Percentiles rank a stretch among this genome's conserved stretches.
These are phyloP conservation scores for Dryadomyces quercus-mongolicae DNA, from an alignment of 2,329 filamentous ascomycete genomes.

Conservation along the genomic window DNA sequence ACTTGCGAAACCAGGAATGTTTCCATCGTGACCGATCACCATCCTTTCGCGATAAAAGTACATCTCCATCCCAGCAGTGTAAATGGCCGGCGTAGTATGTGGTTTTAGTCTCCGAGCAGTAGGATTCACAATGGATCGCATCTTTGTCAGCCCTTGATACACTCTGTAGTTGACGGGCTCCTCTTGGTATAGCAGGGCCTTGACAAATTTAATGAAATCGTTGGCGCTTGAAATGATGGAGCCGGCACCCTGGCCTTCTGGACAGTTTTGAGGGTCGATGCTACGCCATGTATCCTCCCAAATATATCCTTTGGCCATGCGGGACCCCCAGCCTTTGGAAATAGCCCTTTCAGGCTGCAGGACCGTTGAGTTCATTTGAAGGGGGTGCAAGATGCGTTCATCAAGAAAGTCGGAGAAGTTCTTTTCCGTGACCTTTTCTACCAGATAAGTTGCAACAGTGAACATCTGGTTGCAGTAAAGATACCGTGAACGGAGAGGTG, in stretches of 20 bases:
- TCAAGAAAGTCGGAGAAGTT: neutral
- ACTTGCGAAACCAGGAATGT: neutral
- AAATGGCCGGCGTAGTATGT: neutral
- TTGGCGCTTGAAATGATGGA: neutral
- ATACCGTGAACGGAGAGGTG: neutral
- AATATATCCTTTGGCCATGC: neutral
- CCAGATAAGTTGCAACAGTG: neutral
- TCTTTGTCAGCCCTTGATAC: neutral
- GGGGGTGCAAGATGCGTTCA: neutral
- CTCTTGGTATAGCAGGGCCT: neutral
- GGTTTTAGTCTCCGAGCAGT: neutral
- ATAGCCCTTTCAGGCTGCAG: neutral
- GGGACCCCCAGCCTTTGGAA: neutral
- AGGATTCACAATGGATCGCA: neutral
- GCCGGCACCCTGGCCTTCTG: neutral
- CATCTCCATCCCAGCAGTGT: neutral
- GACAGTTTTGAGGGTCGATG: neutral
- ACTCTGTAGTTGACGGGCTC: neutral
- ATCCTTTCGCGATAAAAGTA: neutral
- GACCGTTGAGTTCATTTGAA: neutral
- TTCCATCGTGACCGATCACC: neutral
- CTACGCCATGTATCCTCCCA: neutral
- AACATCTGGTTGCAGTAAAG: conserved; percentile 1
- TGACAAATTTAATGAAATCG: neutral
- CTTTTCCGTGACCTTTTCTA: neutral